These are phyloP conservation scores for Hygrophoropsis aurantiaca DNA, from an alignment of 768 basidiomycete species.

Conservation along the genomic window DNA sequence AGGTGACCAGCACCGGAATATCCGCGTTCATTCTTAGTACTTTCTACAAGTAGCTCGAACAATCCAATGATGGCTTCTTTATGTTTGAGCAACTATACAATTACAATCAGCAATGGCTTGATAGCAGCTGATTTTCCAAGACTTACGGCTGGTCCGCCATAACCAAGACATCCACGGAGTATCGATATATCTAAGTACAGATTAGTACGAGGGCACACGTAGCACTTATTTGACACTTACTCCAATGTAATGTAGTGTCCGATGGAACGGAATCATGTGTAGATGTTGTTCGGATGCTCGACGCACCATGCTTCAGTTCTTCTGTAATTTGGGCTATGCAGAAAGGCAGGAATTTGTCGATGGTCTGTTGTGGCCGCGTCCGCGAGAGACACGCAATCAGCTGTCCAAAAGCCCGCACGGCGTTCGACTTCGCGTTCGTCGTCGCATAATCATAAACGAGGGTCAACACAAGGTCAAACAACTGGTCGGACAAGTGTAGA, in stretches of 20 bases:
- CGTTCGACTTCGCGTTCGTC: conserved; percentile 87
- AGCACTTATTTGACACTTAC: conserved; percentile 40
- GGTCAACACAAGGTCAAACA: conserved; percentile 85
- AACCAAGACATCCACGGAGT: conserved; percentile 78
- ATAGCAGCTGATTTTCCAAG: background rate
- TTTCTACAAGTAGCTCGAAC: conserved; percentile 66
- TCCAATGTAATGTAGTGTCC: conserved; percentile 92
- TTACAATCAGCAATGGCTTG: conserved; percentile 5
- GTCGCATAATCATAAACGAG: conserved; percentile 85
- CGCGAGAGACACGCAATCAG: conserved; percentile 83
- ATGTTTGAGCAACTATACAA: conserved; percentile 76
- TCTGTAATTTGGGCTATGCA: conserved; percentile 76
- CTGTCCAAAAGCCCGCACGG: conserved; percentile 88
- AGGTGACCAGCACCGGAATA: conserved; percentile 80
- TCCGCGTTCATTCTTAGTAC: conserved; percentile 85
- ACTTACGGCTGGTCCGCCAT: conserved; percentile 64
- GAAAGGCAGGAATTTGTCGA: conserved; percentile 78
- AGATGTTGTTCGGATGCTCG: conserved; percentile 79
- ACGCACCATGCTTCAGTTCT: conserved; percentile 89
- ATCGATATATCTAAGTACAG: conserved; percentile 66
- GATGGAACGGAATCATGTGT: conserved; percentile 72
- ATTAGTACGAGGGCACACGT: conserved; percentile 1
- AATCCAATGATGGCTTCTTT: conserved; percentile 64
- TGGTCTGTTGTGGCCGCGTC: conserved; percentile 70
- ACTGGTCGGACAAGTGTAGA: conserved; percentile 56